phyloP scores from a whole-genome alignment of 169 alveolate species.

The Prorocentrum cordatum region DNA sequence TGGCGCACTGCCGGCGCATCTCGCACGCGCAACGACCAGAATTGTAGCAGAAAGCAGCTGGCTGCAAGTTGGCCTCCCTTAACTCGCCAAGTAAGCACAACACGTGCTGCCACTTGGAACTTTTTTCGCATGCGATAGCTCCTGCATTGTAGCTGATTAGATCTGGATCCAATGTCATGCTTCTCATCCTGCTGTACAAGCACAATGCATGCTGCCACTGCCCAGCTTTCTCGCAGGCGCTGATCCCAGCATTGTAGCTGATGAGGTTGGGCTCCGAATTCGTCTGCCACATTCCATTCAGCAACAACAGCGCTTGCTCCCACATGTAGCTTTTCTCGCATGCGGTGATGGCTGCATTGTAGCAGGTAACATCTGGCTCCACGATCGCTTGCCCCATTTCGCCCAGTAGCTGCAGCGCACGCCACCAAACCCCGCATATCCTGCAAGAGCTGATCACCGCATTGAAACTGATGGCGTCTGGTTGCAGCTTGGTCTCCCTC shows the following conservation, averaged over 20 bases:
- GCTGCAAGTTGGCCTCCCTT: background rate
- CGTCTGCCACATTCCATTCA: background rate
- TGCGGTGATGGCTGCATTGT: background rate
- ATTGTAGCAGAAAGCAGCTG: background rate
- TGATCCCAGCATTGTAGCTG: background rate
- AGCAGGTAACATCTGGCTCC: background rate
- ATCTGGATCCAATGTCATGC: too few relatives aligned
- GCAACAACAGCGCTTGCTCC: background rate
- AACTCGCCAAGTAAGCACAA: background rate
- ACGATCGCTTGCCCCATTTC: background rate
- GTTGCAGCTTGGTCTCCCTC: background rate
- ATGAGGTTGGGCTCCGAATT: background rate
- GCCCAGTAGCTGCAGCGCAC: background rate
- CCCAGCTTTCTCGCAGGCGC: background rate
- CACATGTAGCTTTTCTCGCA: background rate
- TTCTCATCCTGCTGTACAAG: background rate
- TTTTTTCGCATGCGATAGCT: background rate
- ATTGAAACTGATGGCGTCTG: background rate
- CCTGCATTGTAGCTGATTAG: background rate
- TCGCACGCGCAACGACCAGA: background rate
- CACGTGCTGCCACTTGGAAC: background rate
- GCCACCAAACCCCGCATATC: background rate
- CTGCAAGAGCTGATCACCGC: background rate
- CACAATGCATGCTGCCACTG: background rate
- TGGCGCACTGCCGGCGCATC: too few relatives aligned